These are phyloP conservation scores for Beauveria sp. DNA, from an alignment of 2,329 filamentous ascomycete species.

Conservation along the genomic window DNA sequence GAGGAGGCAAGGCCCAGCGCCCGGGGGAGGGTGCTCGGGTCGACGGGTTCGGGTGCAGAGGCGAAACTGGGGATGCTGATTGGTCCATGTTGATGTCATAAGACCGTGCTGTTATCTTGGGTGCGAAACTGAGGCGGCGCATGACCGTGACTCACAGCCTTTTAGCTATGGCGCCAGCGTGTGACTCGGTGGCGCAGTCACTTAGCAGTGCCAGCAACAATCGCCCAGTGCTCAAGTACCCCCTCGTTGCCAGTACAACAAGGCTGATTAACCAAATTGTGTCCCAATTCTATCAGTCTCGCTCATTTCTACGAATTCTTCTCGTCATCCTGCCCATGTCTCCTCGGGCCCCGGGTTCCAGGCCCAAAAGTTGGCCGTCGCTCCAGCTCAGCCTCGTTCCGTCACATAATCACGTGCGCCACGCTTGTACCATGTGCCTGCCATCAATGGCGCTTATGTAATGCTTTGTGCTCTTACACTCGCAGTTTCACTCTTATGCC, in stretches of 20 bases:
- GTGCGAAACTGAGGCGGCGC: constrained; percentile 12
- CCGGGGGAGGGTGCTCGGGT: not conserved
- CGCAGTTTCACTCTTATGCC: not conserved
- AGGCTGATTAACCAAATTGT: too few species aligned
- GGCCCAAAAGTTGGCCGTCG: not conserved
- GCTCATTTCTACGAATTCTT: not conserved
- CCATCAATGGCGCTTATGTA: not conserved
- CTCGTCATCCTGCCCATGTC: not conserved
- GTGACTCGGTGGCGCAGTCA: constrained; percentile 12
- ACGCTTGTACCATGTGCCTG: not conserved
- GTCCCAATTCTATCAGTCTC: too few species aligned
- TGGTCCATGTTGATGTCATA: constrained; percentile 18
- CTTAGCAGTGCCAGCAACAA: not conserved
- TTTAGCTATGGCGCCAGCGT: not conserved
- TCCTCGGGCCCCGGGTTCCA: not conserved
- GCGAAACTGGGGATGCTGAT: constrained; percentile 15
- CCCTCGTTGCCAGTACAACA: too few species aligned
- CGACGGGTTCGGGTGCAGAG: not conserved
- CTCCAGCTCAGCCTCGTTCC: not conserved
- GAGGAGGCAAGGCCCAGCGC: not conserved
- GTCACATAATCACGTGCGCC: constrained; percentile 2
- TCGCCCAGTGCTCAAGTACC: not conserved
- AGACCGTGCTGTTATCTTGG: constrained; percentile 8
- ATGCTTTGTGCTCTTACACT: not conserved
- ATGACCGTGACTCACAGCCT: constrained; percentile 20